Base-by-base conservation (phyloP, 495 filamentous ascomycete genomes). In the Oleoguttula mirabilis region DNA sequence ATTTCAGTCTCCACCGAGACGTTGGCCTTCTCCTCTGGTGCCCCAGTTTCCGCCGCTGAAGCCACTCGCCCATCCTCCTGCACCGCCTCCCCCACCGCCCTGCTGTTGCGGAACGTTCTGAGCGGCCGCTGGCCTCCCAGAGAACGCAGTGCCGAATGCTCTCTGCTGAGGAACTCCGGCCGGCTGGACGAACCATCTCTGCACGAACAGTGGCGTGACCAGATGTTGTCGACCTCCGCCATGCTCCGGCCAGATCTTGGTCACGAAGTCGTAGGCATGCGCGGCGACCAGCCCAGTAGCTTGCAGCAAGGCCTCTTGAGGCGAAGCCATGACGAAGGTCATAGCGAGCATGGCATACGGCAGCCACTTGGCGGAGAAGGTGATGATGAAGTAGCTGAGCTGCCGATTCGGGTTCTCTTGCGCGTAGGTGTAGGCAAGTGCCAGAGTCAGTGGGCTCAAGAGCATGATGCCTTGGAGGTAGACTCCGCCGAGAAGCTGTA, bases 211-310 rank as follows among this genome's bases (percentile, higher is more conserved):
- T 1, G 87, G 88, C 0, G 86, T 88, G 12, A 59, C 60, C 33
- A 94, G 62, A 39, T 74, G 70, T 52, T 84, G 88, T 21, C 62
- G 61, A 3, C 86, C 86, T 37, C 80, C 79, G 16, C 85, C 86
- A 62, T 88, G 88, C 31, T 76, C 71, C 12, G 88, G 87, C 63
- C 81, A 94, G 21, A 88, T 70, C 30, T 79, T 71, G 2, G 80
- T 85, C 32, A 92, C 57, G 55, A 94, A 95, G 54, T 93, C 81
- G 58, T 86, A 82, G 17, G 86, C 57, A 58, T 94, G 88, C 17
- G 85, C 87, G 14, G 83, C 83, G 27, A 88, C 36, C 21, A 95
- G 69, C 14, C 87, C 88, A 14, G 65, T 81, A 28, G 67, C 51
- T 39, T 85, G 76, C 8, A 68, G 37, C 43, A 77, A 40, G 3